Conservation (phyloP, 2,329 filamentous ascomycete species). For the Chalaropsis ovoidea region DNA sequence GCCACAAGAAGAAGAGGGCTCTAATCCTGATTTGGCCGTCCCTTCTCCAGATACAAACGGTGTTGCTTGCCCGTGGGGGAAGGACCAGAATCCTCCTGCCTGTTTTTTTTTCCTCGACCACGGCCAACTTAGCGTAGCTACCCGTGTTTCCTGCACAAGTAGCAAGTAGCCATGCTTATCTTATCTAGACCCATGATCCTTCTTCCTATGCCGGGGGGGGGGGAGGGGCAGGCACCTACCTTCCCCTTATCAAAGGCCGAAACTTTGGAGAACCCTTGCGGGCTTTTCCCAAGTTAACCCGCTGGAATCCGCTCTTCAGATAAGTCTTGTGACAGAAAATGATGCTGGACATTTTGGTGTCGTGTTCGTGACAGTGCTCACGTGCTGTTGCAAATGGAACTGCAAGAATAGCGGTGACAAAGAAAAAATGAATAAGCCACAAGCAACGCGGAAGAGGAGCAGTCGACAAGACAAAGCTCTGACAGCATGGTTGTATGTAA, state of each 20-base stretch:
- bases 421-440: not conserved
- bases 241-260: slow-evolving; percentile 9
- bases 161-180: not conserved
- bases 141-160: not conserved
- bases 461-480: not conserved
- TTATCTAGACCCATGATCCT: slow-evolving; percentile 5
- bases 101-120: not conserved
- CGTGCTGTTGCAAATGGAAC: not conserved
- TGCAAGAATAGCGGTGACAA: not conserved
- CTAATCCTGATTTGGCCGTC: not conserved
- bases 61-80: not conserved
- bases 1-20: not conserved
- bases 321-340: slow-evolving; percentile 10
- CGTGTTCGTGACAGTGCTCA: not conserved
- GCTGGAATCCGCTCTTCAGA: not conserved
- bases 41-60: slow-evolving; percentile 1
- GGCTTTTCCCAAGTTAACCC: not conserved
- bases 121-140: not conserved
- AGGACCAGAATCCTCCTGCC: slow-evolving; percentile 3
- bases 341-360: not conserved
- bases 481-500: not conserved
- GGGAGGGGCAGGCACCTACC: not conserved
- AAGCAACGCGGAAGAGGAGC: slow-evolving; percentile 2
- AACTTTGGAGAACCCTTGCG: slow-evolving; percentile 8
- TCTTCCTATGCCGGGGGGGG: not conserved